Conservation (phyloP, 2,329 filamentous ascomycete genomes). For the Penicillium sp. region DNA sequence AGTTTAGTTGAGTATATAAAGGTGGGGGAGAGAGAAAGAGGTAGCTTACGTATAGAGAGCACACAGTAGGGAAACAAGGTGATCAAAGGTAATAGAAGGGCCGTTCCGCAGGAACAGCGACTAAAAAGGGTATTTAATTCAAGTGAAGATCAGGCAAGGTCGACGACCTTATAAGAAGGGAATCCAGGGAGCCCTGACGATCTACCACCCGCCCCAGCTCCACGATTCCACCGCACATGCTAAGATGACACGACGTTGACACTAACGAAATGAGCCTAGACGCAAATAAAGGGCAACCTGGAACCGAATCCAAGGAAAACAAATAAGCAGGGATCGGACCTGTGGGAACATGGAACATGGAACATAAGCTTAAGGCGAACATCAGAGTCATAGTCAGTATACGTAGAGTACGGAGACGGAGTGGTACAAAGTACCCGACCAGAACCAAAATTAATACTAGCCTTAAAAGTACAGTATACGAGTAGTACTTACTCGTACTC, state of each 20-base stretch:
- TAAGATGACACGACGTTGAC: slow-evolving; percentile 44
- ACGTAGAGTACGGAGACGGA: too few species aligned
- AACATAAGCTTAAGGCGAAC: slow-evolving; percentile 20
- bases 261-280: slow-evolving; percentile 35
- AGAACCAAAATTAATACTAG: too few species aligned
- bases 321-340: slow-evolving; percentile 18
- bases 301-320: slow-evolving; percentile 18
- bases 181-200: slow-evolving; percentile 33
- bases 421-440: too few species aligned
- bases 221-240: slow-evolving; percentile 39
- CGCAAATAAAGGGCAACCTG: slow-evolving; percentile 16
- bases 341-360: slow-evolving; percentile 22
- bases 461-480: neutral
- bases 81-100: slow-evolving; percentile 5
- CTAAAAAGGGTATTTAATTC: slow-evolving; percentile 11
- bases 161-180: slow-evolving; percentile 21
- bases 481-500: neutral
- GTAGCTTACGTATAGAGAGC: slow-evolving; percentile 7
- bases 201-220: slow-evolving; percentile 39
- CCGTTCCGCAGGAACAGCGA: slow-evolving; percentile 16
- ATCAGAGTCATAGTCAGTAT: slow-evolving; percentile 12
- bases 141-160: slow-evolving; percentile 16
- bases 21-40: neutral
- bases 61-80: neutral
- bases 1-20: slow-evolving; percentile 13